Evolutionary conservation across 306 rosid genomes (phyloP), one percentile per base, ranked within the genome.

Genomic region (Dalbergia oliveri): DNA sequence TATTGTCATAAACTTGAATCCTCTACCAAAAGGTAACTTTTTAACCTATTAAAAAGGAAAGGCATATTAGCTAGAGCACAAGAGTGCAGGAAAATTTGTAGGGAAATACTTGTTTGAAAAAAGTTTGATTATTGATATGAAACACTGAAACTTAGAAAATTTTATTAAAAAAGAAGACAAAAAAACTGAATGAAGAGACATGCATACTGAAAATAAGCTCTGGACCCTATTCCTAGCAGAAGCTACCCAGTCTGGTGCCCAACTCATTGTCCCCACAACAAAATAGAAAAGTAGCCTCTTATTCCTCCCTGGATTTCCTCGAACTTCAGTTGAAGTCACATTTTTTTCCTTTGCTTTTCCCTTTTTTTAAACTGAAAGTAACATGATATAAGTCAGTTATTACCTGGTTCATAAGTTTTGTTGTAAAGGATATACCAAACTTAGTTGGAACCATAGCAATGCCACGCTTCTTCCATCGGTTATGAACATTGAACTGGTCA

Each of bases 391-490:
- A 72, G 50, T 53, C 75, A 31, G 72, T 44, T 58, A 56, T 74
- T 82, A 95, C 99, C 99, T 91, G 99, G 87, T 95, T 95, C 98
- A 93, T 93, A 58, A 91, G 75, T 86, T 95, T 95, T 43, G 81
- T 63, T 10, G 97, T 90, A 85, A 95, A 95, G 68, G 99, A 90
- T 80, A 93, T 95, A 84, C 99, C 99, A 73, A 95, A 93, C 82
- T 95, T 95, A 61, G 92, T 95, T 60, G 99, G 98, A 84, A 95
- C 81, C 89, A 94, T 89, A 44, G 97, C 90, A 83, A 93, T 77
- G 62, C 99, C 99, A 77, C 96, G 97, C 92, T 94, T 94, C 84
- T 78, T 84, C 97, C 99, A 93, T 75, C 97, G 90, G 66, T 93
- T 93, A 18, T 84, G 86, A 75, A 66, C 59, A 84, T 93, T 94